Base-by-base conservation (phyloP, 177 flowering plant species). In the Tripterygium wilfordii region DNA sequence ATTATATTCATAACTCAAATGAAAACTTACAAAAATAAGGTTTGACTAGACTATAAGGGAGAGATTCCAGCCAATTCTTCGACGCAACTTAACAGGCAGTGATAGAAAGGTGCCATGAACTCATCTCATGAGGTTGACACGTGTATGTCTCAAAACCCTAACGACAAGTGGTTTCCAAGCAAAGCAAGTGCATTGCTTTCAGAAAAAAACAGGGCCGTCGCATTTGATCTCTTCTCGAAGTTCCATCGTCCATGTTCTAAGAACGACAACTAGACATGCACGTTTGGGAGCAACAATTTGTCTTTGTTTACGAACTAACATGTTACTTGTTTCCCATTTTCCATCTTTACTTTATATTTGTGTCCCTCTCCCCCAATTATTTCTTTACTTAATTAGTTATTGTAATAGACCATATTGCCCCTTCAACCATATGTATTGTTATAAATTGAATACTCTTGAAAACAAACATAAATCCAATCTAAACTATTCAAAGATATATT, bases 321-420 rank as follows among this genome's bases (percentile, higher is more conserved):
- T 45, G 57, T 46, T 45, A 30, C 42, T 59, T 59, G 63, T 51
- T 45, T 22, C 15, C 63, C 57, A 59, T 45, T 51, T 38, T 41
- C 47, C 39, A 43, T 35, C 35, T 20, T 26, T 41, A 19, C 13
- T 33, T 42, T 35, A 31, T 25, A 42, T 16, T 26, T 31, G 23
- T 12, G 4, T 42, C 13, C 10, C 14, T 40, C 25, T 35, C 43
- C 9, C 22, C 22, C 23, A n/a, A n/a, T n/a, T n/a, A n/a, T 56
- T 49, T 49, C 48, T 57, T 49, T 49, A 48, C 21, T 42, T 49
- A 43, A 50, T 44, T 51, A 50, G 36, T 49, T 32, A 3, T 30
- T 24, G 17, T 19, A 4, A 26, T 43, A 45, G 49, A 46, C 62
- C 29, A 51, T 21, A 30, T 31, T 29, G 37, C 10, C 14, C 24